Percentiles rank a stretch among this genome's conserved stretches.
Conservation (phyloP, 2,329 filamentous ascomycete genomes). For the Diaporthe sp. region DNA sequence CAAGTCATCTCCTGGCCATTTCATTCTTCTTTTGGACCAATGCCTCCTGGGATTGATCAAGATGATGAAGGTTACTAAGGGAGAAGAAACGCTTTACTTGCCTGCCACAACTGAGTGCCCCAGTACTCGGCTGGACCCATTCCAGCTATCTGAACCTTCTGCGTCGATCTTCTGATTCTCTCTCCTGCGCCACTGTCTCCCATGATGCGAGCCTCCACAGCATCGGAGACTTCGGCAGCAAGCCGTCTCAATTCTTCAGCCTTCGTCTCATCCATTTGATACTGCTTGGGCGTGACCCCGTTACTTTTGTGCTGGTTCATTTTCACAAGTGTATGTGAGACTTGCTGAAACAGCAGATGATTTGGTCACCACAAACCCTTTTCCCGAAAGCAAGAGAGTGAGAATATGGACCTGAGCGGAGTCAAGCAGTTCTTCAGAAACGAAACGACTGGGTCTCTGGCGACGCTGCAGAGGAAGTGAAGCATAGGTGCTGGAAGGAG, state of each 20-base stretch:
- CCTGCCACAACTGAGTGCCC: constrained; percentile 14
- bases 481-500: background rate
- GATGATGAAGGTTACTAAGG: background rate
- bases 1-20: background rate
- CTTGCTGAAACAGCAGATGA: background rate
- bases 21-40: background rate
- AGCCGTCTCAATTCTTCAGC: constrained; percentile 2
- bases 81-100: background rate
- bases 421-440: background rate
- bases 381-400: background rate
- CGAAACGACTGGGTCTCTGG: background rate
- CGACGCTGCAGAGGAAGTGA: background rate
- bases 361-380: background rate
- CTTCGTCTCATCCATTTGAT: constrained; percentile 4
- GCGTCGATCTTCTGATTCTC: constrained; percentile 2
- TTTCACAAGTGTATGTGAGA: background rate
- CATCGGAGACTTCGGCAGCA: background rate
- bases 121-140: constrained; percentile 14
- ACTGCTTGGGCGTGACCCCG: background rate
- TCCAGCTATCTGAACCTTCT: background rate
- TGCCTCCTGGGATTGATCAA: background rate
- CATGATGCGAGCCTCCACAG: background rate
- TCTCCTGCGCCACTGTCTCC: background rate
- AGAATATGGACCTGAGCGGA: background rate
- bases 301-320: background rate